Evolutionary conservation across 2,329 filamentous ascomycete species (phyloP).

Genomic region (Trichoderma guizhouense): DNA sequence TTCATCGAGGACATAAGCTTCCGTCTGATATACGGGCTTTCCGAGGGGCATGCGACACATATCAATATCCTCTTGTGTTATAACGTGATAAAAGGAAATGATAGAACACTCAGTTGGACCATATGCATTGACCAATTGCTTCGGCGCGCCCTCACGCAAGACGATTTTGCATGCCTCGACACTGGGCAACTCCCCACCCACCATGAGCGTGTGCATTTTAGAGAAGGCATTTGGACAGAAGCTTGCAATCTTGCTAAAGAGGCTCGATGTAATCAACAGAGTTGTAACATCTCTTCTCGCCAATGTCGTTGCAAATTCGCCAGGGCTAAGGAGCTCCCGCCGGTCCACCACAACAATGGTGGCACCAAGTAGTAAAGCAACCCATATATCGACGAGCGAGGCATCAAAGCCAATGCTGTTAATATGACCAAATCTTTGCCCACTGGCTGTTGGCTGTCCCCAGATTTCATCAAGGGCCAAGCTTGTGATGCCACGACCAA

Average conservation of each 20-base stretch:
- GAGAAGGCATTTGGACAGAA: background rate
- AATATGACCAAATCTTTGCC: background rate
- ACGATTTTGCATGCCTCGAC: background rate
- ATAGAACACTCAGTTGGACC: background rate
- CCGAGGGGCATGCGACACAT: background rate
- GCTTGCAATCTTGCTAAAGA: background rate
- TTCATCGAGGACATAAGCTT: background rate
- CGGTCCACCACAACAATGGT: background rate
- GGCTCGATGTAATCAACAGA: background rate
- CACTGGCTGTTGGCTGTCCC: background rate
- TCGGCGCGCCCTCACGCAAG: background rate
- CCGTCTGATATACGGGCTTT: background rate
- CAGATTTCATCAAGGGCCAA: background rate
- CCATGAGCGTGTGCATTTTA: background rate
- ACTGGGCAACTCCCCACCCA: background rate
- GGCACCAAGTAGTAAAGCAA: background rate
- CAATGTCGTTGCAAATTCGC: background rate
- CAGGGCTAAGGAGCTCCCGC: background rate
- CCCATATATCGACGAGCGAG: background rate
- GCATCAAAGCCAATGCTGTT: background rate
- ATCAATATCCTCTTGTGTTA: background rate
- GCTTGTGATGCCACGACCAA: background rate
- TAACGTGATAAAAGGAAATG: background rate
- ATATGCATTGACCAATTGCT: background rate
- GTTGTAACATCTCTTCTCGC: background rate